Evolutionary conservation across 2,329 filamentous ascomycete species (phyloP).

Genomic region (Lizonia empirigonia): DNA sequence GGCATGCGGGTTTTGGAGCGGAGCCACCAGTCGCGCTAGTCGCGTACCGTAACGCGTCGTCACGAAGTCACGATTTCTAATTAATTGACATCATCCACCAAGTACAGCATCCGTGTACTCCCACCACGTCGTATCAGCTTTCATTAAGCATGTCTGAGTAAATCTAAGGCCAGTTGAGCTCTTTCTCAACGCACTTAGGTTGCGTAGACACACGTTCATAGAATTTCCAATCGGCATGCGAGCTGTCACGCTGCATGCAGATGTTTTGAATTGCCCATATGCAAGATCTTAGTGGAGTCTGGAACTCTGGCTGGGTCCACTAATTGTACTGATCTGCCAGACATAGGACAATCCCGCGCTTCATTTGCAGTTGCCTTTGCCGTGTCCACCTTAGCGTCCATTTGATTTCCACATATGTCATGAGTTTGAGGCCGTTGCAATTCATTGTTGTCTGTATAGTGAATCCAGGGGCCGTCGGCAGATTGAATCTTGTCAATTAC

Average conservation of each 20-base stretch:
- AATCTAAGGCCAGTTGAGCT: too few relatives aligned
- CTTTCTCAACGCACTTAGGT: not conserved
- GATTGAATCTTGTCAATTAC: not conserved
- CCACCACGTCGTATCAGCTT: not conserved
- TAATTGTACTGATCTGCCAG: slow-evolving; percentile 1
- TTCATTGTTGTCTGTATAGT: not conserved
- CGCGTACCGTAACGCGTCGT: slow-evolving; percentile 5
- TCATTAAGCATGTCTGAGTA: not conserved
- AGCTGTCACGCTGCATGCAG: not conserved
- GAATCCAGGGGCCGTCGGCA: not conserved
- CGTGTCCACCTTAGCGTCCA: not conserved
- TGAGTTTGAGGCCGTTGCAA: not conserved
- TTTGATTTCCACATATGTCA: not conserved
- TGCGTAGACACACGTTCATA: not conserved
- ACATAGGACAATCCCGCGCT: slow-evolving; percentile 1
- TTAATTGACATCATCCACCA: slow-evolving; percentile 7
- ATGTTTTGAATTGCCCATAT: not conserved
- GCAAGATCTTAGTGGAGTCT: slow-evolving; percentile 6
- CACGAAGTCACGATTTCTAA: slow-evolving; percentile 9
- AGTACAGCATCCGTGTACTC: not conserved
- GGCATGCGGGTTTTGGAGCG: not conserved
- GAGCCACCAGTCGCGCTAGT: slow-evolving; percentile 1
- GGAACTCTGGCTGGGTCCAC: not conserved
- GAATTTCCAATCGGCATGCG: not conserved
- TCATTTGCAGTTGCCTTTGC: not conserved